Evolutionary conservation across 2,329 filamentous ascomycete species (phyloP), one percentile per base, ranked within the genome.

Genomic region (Aquanectria penicillioides): DNA sequence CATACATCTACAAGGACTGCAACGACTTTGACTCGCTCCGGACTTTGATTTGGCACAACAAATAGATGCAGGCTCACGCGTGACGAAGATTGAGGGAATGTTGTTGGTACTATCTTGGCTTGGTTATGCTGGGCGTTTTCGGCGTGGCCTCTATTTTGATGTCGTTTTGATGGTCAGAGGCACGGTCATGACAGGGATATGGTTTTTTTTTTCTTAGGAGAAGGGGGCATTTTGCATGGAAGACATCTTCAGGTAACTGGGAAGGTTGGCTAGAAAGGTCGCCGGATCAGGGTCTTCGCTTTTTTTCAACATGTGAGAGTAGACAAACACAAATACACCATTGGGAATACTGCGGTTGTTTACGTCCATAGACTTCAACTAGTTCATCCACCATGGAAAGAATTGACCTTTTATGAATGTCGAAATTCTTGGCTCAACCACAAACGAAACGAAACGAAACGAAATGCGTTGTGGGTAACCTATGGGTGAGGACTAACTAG

Each of bases 1-100:
- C 87, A 69, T 99, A 99, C 73, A 97, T 99, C 82, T 99, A 94
- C 75, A 84, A 87, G 58, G 91, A 98, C 76, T 93, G 91, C 64
- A 91, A 97, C 71, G 84, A 91, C 58, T 99, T 94, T 93, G 91
- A 97, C 72, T 91, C 89, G 33, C 81, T 97, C 73, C 82, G 90
- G 75, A 98, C 89, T 66, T 88, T 98, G 70, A 71, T 97, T 17
- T 90, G 92, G 84, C 90, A 97, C 76, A 98, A 98, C 68, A 87
- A 87, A 73, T 89, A 75, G 72, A 71, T 4, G 48, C 18, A 36
- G 34, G 51, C 23, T 47, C 41, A 18, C 28, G 46, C 41, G 15
- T n/a, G 10, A 8, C 17, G n/a, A 41, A 33, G 36, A 34, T n/a
- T 31, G 37, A n/a, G 34, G 23, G 11, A 43, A 18, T 22, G 31